Percentiles rank a stretch among this genome's conserved stretches.
Conservation (phyloP, 345 rosid species). For the Eucalyptus pumila region DNA sequence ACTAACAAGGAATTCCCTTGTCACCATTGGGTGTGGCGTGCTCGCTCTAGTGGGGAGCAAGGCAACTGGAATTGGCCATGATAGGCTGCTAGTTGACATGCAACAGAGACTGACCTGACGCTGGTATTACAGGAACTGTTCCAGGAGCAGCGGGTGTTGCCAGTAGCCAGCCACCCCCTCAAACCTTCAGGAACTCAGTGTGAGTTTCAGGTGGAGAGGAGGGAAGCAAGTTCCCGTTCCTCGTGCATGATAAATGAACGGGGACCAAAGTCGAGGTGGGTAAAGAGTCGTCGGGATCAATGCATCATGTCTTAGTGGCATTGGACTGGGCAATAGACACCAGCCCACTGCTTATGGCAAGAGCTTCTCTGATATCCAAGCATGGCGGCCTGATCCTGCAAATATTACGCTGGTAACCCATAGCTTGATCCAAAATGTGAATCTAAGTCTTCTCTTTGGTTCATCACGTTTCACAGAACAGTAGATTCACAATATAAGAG, state of each 20-base stretch:
- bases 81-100: neutral
- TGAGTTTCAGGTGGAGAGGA: neutral
- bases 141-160: neutral
- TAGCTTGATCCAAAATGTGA: neutral
- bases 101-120: neutral
- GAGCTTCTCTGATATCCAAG: neutral
- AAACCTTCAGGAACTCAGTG: neutral
- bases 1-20: neutral
- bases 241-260: neutral
- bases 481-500: neutral
- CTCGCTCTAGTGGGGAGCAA: neutral
- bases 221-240: neutral
- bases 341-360: neutral
- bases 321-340: neutral
- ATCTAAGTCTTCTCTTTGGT: neutral
- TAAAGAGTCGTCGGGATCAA: neutral
- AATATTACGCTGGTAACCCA: neutral
- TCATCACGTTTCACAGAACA: neutral
- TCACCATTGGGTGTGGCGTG: neutral
- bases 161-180: neutral
- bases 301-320: neutral
- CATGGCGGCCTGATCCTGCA: neutral
- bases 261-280: neutral
- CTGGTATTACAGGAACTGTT: neutral
- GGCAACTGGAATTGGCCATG: neutral